Conservation (phyloP, 495 filamentous ascomycete species). For the Penicillium alfredii region DNA sequence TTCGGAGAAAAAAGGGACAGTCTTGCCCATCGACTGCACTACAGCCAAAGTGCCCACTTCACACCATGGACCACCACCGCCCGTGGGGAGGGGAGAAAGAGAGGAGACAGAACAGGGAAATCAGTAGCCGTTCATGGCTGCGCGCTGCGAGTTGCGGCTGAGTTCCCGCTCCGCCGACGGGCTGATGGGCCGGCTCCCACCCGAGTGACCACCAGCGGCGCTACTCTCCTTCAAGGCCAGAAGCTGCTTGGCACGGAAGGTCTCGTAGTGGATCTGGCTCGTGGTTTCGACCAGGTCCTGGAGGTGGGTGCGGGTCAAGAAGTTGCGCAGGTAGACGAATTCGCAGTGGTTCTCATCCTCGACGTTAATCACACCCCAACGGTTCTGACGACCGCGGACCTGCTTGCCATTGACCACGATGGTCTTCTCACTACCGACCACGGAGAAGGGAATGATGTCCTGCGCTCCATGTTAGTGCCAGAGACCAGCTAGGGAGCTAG, state of each 20-base stretch:
- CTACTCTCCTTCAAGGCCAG: slow-evolving; percentile 97
- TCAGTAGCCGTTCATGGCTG: slow-evolving; percentile 98
- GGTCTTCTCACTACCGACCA: slow-evolving; percentile 95
- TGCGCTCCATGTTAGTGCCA: slow-evolving; percentile 36
- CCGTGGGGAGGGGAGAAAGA: slow-evolving; percentile 13
- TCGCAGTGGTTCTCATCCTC: slow-evolving; percentile 99
- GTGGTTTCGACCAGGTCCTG: slow-evolving; percentile 99
- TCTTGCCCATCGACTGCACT: slow-evolving; percentile 8
- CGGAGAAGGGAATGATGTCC: slow-evolving; percentile 94
- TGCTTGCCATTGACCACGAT: slow-evolving; percentile 97
- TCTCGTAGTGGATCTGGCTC: slow-evolving; percentile 99
- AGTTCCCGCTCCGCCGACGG: slow-evolving; percentile 90
- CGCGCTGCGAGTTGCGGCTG: slow-evolving; percentile 91
- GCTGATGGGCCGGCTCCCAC: slow-evolving; percentile 85
- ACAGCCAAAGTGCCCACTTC: slow-evolving; percentile 15
- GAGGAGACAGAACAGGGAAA: slow-evolving; percentile 9
- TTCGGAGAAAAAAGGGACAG: slow-evolving; percentile 14
- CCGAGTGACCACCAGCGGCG: slow-evolving; percentile 64
- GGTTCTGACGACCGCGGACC: slow-evolving; percentile 95
- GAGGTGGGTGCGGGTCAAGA: slow-evolving; percentile 91
- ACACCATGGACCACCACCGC: slow-evolving; percentile 8
- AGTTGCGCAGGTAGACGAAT: slow-evolving; percentile 96
- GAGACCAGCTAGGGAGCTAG: slow-evolving; percentile 29
- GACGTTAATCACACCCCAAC: slow-evolving; percentile 99
- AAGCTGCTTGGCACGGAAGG: slow-evolving; percentile 98